Evolutionary conservation across 2,329 filamentous ascomycete species (phyloP).

Genomic region (Aschersonia sp.): DNA sequence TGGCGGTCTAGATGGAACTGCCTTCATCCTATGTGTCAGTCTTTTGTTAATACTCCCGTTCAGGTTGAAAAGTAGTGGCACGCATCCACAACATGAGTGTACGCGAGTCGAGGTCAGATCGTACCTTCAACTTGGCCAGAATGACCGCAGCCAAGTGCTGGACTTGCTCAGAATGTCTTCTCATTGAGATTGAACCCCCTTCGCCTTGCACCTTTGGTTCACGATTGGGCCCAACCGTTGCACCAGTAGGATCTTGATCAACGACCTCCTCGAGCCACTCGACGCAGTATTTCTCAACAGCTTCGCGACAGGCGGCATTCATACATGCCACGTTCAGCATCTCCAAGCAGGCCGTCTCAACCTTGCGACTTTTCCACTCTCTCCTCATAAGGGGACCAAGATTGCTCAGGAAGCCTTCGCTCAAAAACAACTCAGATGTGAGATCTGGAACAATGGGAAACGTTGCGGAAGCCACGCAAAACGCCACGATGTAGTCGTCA

Average conservation of each 20-base stretch:
- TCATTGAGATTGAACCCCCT: conserved; percentile 44
- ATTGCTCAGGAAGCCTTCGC: conserved; percentile 69
- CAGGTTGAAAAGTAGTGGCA: neutral
- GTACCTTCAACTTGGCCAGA: conserved; percentile 53
- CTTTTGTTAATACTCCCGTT: conserved; percentile 19
- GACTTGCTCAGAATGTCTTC: conserved; percentile 45
- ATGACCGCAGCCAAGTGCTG: conserved; percentile 59
- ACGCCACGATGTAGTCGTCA: conserved; percentile 80
- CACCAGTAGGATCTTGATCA: conserved; percentile 50
- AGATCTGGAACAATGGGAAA: conserved; percentile 75
- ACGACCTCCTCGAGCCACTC: conserved; percentile 81
- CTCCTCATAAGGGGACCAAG: conserved; percentile 64
- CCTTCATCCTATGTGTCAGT: conserved; percentile 38
- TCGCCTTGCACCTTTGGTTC: conserved; percentile 44
- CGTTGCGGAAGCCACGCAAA: conserved; percentile 77
- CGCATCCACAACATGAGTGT: neutral
- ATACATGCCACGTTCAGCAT: conserved; percentile 88
- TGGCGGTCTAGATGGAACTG: conserved; percentile 31
- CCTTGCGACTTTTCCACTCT: conserved; percentile 70
- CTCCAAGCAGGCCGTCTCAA: conserved; percentile 76
- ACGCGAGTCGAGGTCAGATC: neutral
- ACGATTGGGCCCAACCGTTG: conserved; percentile 32
- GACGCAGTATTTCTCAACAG: conserved; percentile 69
- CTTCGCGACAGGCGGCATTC: conserved; percentile 66
- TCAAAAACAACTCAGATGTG: conserved; percentile 68